Base-by-base conservation (phyloP, 1,284 basidiomycete species). In the Filobasidium uniguttulatum region DNA sequence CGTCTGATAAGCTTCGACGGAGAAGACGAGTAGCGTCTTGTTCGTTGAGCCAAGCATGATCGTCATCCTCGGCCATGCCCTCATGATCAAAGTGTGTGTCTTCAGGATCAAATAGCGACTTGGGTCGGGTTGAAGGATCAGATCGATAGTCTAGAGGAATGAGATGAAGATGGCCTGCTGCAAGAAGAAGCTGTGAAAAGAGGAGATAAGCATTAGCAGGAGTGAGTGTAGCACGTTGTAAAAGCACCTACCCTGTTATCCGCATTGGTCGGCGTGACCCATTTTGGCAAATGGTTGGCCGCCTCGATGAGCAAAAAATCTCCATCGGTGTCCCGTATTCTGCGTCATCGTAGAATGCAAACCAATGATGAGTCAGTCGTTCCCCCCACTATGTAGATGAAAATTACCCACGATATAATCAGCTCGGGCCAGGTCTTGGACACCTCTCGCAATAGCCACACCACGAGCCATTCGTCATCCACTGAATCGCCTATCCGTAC, bases 221-320 rank as follows among this genome's bases (percentile, higher is more conserved):
- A 23, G 34, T 17, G 15, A 20, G 9, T 41, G n/a, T 3, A 19
- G 4, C 34, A 14, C 22, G 31, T 12, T 35, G 30, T 12, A 15
- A 28, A 26, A 15, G 25, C 17, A 26, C 50, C 44, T 6, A 52
- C 87, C 73, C 94, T 81, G 69, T 96, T 93, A 63, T 82, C 79
- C 36, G 88, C 82, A 64, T 91, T 90, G 38, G 81, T 77, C 1
- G 93, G 94, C 10, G 82, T 83, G 38, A 97, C 80, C 94, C 93
- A 98, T 1, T 75, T 71, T 3, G 93, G 91, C 9, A 99, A 72
- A 44, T 74, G 76, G 49, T 97, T 84, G 9, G 94, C 94, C 3
- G 88, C 93, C 70, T 99, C 93, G 56, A 98, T 97, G 53, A 98
- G 76, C 35, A 98, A 69, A 62, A 98, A 96, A 61, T 98, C 87